These are phyloP conservation scores for Mortierella sp. DNA, from an alignment of 371 early-diverging fungal genomes.

Conservation along the genomic window DNA sequence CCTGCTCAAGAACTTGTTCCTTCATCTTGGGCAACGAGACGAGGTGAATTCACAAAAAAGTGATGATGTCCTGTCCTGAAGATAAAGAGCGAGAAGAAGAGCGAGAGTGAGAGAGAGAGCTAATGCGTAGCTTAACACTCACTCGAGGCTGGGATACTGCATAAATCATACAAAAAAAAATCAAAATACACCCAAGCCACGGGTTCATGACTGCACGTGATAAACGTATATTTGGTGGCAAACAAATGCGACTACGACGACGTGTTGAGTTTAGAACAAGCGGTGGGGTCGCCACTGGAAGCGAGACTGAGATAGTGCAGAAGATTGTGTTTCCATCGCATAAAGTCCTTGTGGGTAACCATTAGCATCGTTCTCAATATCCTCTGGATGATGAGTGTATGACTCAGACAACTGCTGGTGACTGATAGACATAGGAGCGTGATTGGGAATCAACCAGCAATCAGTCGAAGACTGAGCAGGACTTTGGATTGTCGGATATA, in stretches of 20 bases:
- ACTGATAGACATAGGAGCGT: too few relatives aligned
- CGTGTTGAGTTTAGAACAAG: conserved; percentile 14
- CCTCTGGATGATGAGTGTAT: neutral
- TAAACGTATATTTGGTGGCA: neutral
- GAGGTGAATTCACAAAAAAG: conserved; percentile 16
- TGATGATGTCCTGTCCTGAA: conserved; percentile 8
- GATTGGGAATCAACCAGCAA: neutral
- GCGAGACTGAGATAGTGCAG: neutral
- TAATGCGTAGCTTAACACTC: too few relatives aligned
- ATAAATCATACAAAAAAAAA: neutral
- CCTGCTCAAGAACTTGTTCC: conserved; percentile 82
- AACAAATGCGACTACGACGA: too few relatives aligned
- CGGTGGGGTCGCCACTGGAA: conserved; percentile 43
- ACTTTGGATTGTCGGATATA: neutral
- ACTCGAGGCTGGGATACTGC: too few relatives aligned
- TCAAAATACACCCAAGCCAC: conserved; percentile 15
- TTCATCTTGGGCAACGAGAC: conserved; percentile 66
- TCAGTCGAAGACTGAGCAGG: neutral
- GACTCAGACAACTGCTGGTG: neutral
- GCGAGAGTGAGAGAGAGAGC: neutral
- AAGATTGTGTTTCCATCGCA: neutral
- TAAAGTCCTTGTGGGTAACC: neutral
- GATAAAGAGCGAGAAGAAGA: conserved; percentile 5
- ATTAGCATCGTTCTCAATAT: neutral
- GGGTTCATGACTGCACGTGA: neutral